phyloP scores from a whole-genome alignment of 2,329 filamentous ascomycete species.

The Aspergillus hortae region DNA sequence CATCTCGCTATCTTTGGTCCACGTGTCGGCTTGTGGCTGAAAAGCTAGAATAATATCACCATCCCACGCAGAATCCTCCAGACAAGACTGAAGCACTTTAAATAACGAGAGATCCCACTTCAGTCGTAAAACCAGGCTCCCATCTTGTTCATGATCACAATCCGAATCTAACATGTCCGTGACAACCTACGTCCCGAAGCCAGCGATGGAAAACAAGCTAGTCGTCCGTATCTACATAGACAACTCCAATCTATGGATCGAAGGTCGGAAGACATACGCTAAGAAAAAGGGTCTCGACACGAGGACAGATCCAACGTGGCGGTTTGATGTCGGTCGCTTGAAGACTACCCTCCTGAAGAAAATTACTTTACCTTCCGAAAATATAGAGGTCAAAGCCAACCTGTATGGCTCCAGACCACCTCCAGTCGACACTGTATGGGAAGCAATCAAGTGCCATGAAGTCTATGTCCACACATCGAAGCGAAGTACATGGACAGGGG shows the following conservation, averaged over 20 bases:
- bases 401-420: background rate
- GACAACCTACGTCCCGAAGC: background rate
- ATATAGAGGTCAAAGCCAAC: background rate
- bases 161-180: background rate
- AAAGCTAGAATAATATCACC: too few relatives aligned
- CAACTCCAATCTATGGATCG: background rate
- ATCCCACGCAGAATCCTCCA: too few relatives aligned
- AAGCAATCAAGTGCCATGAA: background rate
- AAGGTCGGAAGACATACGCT: background rate
- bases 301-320: background rate
- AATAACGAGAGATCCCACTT: too few relatives aligned
- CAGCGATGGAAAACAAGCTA: background rate
- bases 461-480: background rate
- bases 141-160: too few relatives aligned
- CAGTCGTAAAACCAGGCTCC: too few relatives aligned
- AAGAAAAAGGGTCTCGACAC: background rate
- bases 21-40: too few relatives aligned
- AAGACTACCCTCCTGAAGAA: background rate
- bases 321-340: background rate
- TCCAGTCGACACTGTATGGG: background rate
- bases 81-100: too few relatives aligned
- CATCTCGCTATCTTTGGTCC: too few relatives aligned
- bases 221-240: background rate
- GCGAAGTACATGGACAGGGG: background rate
- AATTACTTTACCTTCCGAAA: background rate